These are phyloP conservation scores for Rauvolfia tetraphylla DNA, from an alignment of 257 asterid genomes.

Conservation along the genomic window DNA sequence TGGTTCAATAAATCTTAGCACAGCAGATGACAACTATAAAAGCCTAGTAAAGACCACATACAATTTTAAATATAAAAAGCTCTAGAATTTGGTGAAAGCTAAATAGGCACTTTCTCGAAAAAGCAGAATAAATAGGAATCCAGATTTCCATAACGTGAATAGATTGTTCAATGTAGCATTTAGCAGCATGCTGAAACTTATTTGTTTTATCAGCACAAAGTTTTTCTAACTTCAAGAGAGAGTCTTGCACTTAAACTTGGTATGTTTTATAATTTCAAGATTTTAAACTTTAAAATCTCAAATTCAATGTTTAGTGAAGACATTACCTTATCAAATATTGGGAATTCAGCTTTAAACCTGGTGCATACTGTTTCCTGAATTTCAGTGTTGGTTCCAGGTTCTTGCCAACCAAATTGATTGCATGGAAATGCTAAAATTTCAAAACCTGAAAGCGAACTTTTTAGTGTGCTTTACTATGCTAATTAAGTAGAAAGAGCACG, in stretches of 20 bases:
- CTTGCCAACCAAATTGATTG: constrained; percentile 86
- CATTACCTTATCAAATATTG: constrained; percentile 78
- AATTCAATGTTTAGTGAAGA: neutral
- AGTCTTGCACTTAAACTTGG: neutral
- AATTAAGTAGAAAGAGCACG: constrained; percentile 7
- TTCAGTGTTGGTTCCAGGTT: constrained; percentile 81
- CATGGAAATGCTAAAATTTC: constrained; percentile 94
- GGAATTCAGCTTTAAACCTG: constrained; percentile 76
- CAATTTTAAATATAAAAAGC: neutral
- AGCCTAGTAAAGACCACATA: neutral
- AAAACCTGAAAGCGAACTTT: constrained; percentile 39
- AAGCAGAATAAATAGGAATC: neutral
- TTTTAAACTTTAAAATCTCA: neutral
- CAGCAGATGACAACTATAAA: neutral
- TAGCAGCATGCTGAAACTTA: neutral
- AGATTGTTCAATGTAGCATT: neutral
- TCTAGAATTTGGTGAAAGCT: neutral
- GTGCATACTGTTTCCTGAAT: constrained; percentile 70
- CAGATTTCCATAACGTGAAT: neutral
- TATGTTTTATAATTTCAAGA: neutral
- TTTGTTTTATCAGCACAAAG: neutral
- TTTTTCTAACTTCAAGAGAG: neutral
- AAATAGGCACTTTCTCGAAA: neutral
- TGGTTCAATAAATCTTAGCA: neutral
- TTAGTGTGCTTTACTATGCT: neutral